Evolutionary conservation across 2,329 filamentous ascomycete species (phyloP), one percentile per base, ranked within the genome.

Genomic region (Ophiostoma piceae): DNA sequence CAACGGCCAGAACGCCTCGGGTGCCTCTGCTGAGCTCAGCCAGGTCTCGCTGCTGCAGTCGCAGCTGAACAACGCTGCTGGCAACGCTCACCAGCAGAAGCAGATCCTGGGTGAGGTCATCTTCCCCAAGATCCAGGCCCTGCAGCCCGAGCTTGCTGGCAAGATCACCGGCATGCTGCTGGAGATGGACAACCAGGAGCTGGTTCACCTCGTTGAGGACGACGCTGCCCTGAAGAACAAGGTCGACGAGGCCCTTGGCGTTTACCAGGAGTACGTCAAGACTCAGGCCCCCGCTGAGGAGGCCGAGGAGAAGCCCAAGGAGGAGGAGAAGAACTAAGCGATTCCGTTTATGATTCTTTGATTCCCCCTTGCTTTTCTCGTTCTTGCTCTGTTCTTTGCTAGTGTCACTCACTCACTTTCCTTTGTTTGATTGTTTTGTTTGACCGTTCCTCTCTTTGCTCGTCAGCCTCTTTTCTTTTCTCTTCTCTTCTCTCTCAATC

Each of bases 131-230:
- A 98, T 99, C 77, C 89, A 94, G 81, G 88, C 88, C 75, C 90
- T 97, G 82, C 95, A 99, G 84, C 91, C 93, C 72, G 94, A 97
- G 77, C 86, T 99, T 77, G 95, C 95, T 73, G 95, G 95, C 79
- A 99, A 99, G 90, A 98, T 99, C 81, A 99, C 95, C 73, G 95
- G 95, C 83, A 99, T 99, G 95, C 90, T 99, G 77, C 83, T 99
- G 77, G 95, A 99, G 87, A 99, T 99, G 95, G 95, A 98, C 77
- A 98, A 98, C 82, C 80, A 85, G 71, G 95, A 99, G 84, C 85
- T 99, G 76, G 87, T 99, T 78, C 92, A 92, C 82, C 87, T 99
- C 92, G 92, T 96, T 75, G 92, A 94, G 79, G 93, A 98, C 78
- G 93, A 97, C 66, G 83, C 84, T 76, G 92, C 94, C 79, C 90